phyloP scores from a whole-genome alignment of 1,139 yeast species.

The Sugiyamaella grinbergsii region DNA sequence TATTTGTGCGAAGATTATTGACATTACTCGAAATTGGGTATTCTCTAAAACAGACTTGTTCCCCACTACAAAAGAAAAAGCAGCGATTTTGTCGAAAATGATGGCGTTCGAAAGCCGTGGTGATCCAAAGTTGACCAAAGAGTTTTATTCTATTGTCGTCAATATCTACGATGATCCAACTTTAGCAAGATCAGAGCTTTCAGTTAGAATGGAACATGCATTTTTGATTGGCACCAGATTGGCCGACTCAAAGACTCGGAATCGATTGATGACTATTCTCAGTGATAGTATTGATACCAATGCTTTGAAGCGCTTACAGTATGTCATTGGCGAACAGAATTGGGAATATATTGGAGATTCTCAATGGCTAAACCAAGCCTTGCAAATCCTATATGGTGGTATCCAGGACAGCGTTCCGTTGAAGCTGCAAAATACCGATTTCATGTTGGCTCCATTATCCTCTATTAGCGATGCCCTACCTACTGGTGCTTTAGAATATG shows the following conservation, averaged over 20 bases:
- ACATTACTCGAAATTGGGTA: slow-evolving; percentile 85
- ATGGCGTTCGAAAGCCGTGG: slow-evolving; percentile 88
- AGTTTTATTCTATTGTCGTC: slow-evolving; percentile 82
- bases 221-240: slow-evolving; percentile 91
- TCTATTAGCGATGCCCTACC: slow-evolving; percentile 23
- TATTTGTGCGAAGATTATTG: slow-evolving; percentile 72
- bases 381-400: slow-evolving; percentile 81
- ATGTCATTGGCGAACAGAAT: slow-evolving; percentile 86
- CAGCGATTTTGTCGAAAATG: slow-evolving; percentile 92
- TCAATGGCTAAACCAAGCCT: slow-evolving; percentile 93
- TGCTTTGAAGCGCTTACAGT: slow-evolving; percentile 75
- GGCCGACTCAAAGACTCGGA: slow-evolving; percentile 73
- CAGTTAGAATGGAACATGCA: slow-evolving; percentile 96
- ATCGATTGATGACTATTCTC: slow-evolving; percentile 76
- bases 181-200: slow-evolving; percentile 81
- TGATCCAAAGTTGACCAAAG: slow-evolving; percentile 74
- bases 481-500: slow-evolving; percentile 9
- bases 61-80: slow-evolving; percentile 95
- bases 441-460: slow-evolving; percentile 20
- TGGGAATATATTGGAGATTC: slow-evolving; percentile 96
- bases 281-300: slow-evolving; percentile 80
- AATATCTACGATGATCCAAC: slow-evolving; percentile 84
- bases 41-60: slow-evolving; percentile 80
- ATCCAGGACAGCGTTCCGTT: slow-evolving; percentile 39
- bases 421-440: slow-evolving; percentile 8